These are phyloP conservation scores for Nephromyces sp. DNA, from an alignment of 169 alveolate species.

Conservation along the genomic window DNA sequence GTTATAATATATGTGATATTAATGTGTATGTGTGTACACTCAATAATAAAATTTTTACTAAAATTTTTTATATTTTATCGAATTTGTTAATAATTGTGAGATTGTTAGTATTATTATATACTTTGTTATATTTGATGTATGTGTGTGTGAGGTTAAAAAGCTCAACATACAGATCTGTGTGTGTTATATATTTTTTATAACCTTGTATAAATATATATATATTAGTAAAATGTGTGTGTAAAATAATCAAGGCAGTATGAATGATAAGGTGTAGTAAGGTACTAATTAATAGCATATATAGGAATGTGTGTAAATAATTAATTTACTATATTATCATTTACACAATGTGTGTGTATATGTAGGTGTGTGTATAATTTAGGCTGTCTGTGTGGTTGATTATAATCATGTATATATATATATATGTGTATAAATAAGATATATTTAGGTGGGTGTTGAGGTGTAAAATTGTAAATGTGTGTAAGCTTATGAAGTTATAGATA, in stretches of 20 bases:
- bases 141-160: slow-evolving; percentile 67
- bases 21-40: background rate
- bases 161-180: too few relatives aligned
- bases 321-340: background rate
- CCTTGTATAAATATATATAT: background rate
- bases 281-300: background rate
- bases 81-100: too few relatives aligned
- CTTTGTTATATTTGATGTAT: background rate
- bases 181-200: background rate
- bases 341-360: background rate
- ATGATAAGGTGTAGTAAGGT: background rate
- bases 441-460: background rate
- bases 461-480: background rate
- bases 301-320: background rate
- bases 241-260: background rate
- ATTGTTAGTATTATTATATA: background rate
- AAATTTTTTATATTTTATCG: too few relatives aligned
- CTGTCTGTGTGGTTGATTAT: background rate
- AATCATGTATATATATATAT: background rate
- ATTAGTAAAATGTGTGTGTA: background rate
- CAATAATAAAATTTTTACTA: too few relatives aligned
- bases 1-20: background rate
- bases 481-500: background rate
- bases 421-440: background rate
- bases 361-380: background rate